Evolutionary conservation across 106 monocot species (phyloP), one percentile per base, ranked within the genome.

Genomic region (Dendrobium officinale): DNA sequence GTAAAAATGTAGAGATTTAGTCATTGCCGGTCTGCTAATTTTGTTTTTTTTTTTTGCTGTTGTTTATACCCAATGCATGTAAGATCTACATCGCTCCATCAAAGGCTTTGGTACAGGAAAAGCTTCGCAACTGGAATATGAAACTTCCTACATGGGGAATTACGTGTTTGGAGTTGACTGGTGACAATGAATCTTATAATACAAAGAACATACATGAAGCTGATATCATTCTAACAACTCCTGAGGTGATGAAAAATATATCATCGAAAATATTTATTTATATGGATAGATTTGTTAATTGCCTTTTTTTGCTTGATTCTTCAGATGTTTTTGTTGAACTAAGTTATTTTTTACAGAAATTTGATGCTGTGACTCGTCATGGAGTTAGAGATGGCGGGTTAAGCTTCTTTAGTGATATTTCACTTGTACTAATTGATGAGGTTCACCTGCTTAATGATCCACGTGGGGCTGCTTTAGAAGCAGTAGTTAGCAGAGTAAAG

Each of bases 81-180:
- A 76, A 96, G 97, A 87, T 98, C 75, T 98, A 98, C 59, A 91
- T 98, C 82, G 94, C 97, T 73, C 97, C 97, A 79, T 92, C 94
- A 74, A 98, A 98, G 84, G 97, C 97, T 5, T 84, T 98, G 79
- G 94, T 98, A 42, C 97, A 98, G 70, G 94, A 98, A 88, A 98
- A 94, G 77, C 86, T 91, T 26, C 92, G 97, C 75, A 94, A 98
- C 55, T 98, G 97, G 97, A 89, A 85, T n/a, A 75, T 85, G 85
- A 98, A 95, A 85, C 79, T 98, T 81, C 82, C 84, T 79, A 79
- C 92, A 55, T 88, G 78, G 82, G 94, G 88, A 72, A 81, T 98
- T 66, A 88, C 67, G 61, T 98, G 92, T 81, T 84, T 98, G 80
- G 97, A 98, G 83, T 89, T 98, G 97, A 94, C 97, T 45, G 89